A percentile compares a stretch with the other conserved stretches of the same genome.
Evolutionary conservation across 805 yeast species (phyloP).

Genomic region (Yamadazyma endophytica): DNA sequence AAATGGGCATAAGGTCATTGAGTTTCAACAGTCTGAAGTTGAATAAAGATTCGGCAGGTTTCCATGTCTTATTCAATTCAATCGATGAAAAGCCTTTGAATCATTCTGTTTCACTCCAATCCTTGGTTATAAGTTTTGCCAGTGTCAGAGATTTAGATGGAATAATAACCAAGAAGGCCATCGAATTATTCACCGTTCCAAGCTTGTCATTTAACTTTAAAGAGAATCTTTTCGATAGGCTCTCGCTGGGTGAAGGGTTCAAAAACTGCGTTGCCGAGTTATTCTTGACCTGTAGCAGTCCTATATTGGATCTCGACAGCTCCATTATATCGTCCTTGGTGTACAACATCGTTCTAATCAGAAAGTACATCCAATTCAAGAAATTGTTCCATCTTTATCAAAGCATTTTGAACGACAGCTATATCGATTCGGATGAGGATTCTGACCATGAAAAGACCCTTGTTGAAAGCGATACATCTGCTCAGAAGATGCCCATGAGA

Average conservation of each 20-base stretch:
- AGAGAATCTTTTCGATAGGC: constrained; percentile 29
- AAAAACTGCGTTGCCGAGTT: constrained; percentile 33
- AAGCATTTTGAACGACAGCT: constrained; percentile 2
- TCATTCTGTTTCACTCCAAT: constrained; percentile 27
- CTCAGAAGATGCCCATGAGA: constrained; percentile 6
- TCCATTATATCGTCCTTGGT: constrained; percentile 26
- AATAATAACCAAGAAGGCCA: constrained; percentile 13
- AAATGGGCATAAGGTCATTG: constrained; percentile 19
- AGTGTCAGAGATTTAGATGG: constrained; percentile 16
- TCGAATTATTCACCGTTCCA: constrained; percentile 22
- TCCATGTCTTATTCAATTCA: constrained; percentile 32
- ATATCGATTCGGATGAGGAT: constrained; percentile 3
- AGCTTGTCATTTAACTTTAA: constrained; percentile 30
- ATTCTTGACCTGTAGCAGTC: constrained; percentile 34
- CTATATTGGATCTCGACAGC: constrained; percentile 34
- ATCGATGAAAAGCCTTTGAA: constrained; percentile 29
- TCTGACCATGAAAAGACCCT: constrained; percentile 9
- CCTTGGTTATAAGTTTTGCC: constrained; percentile 23
- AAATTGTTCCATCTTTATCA: constrained; percentile 11
- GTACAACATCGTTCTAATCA: constrained; percentile 27
- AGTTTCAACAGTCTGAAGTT: constrained; percentile 21
- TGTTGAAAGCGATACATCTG: constrained; percentile 1
- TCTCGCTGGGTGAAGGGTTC: constrained; percentile 33
- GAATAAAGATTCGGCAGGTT: constrained; percentile 30
- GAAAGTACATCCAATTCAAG: constrained; percentile 21